phyloP scores from a whole-genome alignment of 208 protist species.

The Trichomonas gallinae region DNA sequence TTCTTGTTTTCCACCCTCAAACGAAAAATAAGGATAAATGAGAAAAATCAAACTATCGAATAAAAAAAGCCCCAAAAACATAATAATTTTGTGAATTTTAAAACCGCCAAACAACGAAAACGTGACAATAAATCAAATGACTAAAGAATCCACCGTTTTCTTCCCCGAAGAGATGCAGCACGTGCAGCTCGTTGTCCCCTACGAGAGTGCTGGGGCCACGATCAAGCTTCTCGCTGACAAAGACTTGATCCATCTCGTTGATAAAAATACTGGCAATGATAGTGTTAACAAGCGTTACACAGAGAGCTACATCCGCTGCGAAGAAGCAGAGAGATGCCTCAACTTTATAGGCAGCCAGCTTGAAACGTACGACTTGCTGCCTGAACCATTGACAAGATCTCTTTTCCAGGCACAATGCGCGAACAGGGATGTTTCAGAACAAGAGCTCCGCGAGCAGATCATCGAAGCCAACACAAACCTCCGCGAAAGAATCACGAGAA shows the following conservation, averaged over 20 bases:
- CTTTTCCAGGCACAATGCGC: too few species aligned
- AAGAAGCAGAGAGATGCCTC: conserved; percentile 6
- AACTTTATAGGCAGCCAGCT: background rate
- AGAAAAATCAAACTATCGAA: too few species aligned
- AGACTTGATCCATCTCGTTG: background rate
- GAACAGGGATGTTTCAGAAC: background rate
- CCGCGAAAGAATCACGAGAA: background rate
- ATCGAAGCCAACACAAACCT: background rate
- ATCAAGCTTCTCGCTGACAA: background rate
- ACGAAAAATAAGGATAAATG: too few species aligned
- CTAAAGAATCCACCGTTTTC: background rate
- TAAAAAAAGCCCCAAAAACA: too few species aligned
- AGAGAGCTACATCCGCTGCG: background rate
- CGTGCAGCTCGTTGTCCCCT: background rate
- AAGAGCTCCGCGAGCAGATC: background rate
- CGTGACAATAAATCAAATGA: background rate
- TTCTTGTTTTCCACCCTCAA: too few species aligned
- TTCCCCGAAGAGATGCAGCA: background rate
- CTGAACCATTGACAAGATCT: background rate
- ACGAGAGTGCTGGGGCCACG: background rate
- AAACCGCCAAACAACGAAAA: too few species aligned
- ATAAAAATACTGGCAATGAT: background rate
- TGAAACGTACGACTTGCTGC: background rate
- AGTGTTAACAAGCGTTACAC: background rate
- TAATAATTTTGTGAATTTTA: too few species aligned